Percentiles rank a stretch among this genome's conserved stretches.
phyloP scores from a whole-genome alignment of 495 filamentous ascomycete species.

The Geopyxis carbonaria region DNA sequence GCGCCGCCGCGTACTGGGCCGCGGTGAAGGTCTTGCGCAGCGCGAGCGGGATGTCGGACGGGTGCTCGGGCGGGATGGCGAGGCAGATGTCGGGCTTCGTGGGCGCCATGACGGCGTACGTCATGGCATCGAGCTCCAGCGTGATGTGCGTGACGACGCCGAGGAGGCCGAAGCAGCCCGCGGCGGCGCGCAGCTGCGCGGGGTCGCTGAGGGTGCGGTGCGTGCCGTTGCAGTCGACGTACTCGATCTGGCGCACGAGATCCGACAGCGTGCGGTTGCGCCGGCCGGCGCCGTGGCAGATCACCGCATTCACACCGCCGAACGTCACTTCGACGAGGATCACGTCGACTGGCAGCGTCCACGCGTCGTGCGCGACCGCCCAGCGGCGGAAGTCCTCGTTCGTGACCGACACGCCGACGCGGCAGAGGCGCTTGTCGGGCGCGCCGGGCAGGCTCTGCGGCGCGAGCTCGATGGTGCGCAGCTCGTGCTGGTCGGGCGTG shows the following conservation, averaged over 20 bases:
- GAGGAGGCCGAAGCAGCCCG: conserved; percentile 37
- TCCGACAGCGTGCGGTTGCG: conserved; percentile 32
- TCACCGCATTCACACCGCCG: conserved; percentile 34
- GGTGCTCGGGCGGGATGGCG: conserved; percentile 32
- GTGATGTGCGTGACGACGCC: conserved; percentile 37
- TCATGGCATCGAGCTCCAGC: conserved; percentile 35
- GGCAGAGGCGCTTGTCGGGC: conserved; percentile 23
- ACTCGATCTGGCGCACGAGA: conserved; percentile 33
- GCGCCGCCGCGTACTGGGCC: conserved; percentile 21
- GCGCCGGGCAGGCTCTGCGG: conserved; percentile 5
- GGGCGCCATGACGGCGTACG: conserved; percentile 33
- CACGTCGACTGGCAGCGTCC: conserved; percentile 32
- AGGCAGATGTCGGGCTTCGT: conserved; percentile 30
- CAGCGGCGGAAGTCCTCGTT: conserved; percentile 37
- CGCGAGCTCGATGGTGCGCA: conserved; percentile 28
- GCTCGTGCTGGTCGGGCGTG: conserved; percentile 27
- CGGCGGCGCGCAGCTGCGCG: conserved; percentile 30
- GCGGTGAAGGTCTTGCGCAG: conserved; percentile 26
- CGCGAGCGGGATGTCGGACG: conserved; percentile 29
- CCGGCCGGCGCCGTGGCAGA: conserved; percentile 38
- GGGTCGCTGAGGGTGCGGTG: conserved; percentile 29
- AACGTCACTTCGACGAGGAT: conserved; percentile 35
- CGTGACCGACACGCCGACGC: conserved; percentile 32
- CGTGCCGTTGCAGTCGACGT: conserved; percentile 35
- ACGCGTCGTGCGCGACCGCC: conserved; percentile 29